Conservation (phyloP, 371 early-diverging fungal genomes). For the Haplosporangium sp. region DNA sequence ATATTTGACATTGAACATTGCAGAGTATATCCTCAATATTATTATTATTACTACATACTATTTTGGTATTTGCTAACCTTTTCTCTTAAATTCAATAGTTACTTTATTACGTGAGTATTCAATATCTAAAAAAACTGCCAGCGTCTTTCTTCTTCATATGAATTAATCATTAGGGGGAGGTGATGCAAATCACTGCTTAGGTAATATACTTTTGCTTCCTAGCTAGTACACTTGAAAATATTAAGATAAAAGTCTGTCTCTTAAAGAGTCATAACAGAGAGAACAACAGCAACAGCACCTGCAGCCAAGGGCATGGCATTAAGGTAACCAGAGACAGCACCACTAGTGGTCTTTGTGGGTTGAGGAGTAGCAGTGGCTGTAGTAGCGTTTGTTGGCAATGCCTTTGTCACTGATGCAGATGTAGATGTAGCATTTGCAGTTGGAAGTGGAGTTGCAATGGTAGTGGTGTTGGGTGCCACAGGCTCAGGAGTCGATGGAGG, state of each 20-base stretch:
- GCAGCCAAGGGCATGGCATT: slow-evolving; percentile 13
- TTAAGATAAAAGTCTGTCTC: too few relatives aligned
- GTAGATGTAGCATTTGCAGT: not conserved
- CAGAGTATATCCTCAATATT: too few relatives aligned
- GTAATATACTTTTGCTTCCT: too few relatives aligned
- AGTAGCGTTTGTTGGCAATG: too few relatives aligned
- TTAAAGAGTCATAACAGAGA: slow-evolving; percentile 9
- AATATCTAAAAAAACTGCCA: not conserved
- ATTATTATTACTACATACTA: too few relatives aligned
- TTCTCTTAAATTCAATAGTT: too few relatives aligned
- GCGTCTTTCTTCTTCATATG: not conserved
- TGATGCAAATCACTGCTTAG: not conserved
- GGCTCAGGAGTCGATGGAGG: not conserved
- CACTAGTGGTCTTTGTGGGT: not conserved
- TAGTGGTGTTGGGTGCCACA: not conserved
- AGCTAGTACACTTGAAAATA: too few relatives aligned
- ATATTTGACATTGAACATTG: too few relatives aligned
- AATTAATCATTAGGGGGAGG: not conserved
- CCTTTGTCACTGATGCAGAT: too few relatives aligned
- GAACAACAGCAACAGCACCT: slow-evolving; percentile 3
- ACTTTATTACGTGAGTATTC: too few relatives aligned
- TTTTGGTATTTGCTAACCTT: too few relatives aligned
- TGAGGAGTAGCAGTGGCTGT: too few relatives aligned
- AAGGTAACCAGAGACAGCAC: slow-evolving; percentile 8
- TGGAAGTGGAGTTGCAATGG: not conserved